These are phyloP conservation scores for Astrothelium subdiscretum DNA, from an alignment of 495 filamentous ascomycete genomes.

Conservation along the genomic window DNA sequence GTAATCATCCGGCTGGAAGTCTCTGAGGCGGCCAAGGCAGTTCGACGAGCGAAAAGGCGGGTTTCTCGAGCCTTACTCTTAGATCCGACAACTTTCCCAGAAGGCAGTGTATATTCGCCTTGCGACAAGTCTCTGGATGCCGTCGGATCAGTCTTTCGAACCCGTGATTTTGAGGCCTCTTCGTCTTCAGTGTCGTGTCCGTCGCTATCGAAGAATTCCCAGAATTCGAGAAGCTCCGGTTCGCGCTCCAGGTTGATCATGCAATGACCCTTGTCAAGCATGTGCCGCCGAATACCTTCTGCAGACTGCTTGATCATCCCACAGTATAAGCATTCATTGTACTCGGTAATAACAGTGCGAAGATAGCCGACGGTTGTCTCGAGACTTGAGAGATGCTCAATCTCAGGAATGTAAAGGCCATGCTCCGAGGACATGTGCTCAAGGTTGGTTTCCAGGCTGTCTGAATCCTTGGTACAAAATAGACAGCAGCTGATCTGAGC, in stretches of 20 bases:
- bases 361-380: conserved; percentile 17
- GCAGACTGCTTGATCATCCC: conserved; percentile 12
- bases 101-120: too few species aligned
- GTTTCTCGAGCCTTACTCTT: too few species aligned
- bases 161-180: too few species aligned
- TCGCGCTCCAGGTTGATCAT: conserved; percentile 15
- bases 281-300: conserved; percentile 16
- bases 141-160: too few species aligned
- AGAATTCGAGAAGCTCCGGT: conserved; percentile 17
- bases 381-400: conserved; percentile 9
- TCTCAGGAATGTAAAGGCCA: conserved; percentile 14
- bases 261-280: conserved; percentile 22
- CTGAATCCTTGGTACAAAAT: conserved; percentile 15
- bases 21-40: too few species aligned
- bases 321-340: conserved; percentile 22
- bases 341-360: conserved; percentile 6
- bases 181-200: too few species aligned
- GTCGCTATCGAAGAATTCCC: conserved; percentile 10
- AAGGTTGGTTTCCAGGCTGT: conserved; percentile 11
- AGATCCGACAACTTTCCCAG: too few species aligned
- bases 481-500: conserved; percentile 13
- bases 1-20: too few species aligned
- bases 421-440: conserved; percentile 16
- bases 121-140: too few species aligned
- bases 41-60: too few species aligned